Base-by-base conservation (phyloP, 2,329 filamentous ascomycete genomes). In the Capronia americana region DNA sequence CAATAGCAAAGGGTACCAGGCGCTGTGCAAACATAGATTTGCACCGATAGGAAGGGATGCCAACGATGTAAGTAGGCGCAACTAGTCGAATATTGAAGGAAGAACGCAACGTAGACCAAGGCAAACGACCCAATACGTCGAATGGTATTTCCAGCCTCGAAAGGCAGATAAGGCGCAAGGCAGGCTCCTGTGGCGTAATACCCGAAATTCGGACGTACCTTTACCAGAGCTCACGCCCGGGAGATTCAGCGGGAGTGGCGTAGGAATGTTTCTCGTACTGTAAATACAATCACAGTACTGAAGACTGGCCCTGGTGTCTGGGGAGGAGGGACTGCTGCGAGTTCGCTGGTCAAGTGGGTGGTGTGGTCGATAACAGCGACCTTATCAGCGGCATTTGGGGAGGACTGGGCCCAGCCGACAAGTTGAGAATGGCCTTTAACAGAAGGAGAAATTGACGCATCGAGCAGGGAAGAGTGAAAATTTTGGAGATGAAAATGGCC, bases 331-430 rank as follows among this genome's bases (percentile, higher is more conserved):
- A 44, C 38, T 8, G 17, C 14, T 44, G 38, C 17, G 14, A 44
- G 23, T 28, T 28, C 23, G 26, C 20, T 53, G 26, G 17, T 53
- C 28, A 61, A 23, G 58, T 51, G 20, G 58, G 34, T 32, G 46
- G 30, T 41, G 20, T 24, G 53, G 58, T 51, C 46, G 48, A 53
- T 61, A 53, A 61, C 48, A 54, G 20, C 46, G 58, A 53, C 46
- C 58, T 61, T 61, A 61, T 61, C 58, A 41, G 58, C 48, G 50
- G 48, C 58, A 61, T 61, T 38, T 51, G 58, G 32, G 30, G 30
- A 34, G 48, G 32, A 32, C 48, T 48, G 48, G 30, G 23, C 28
- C 12, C 58, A 24, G 48, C 58, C 48, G 58, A 61, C 28, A 38
- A 38, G 46, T 53, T 24, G 48, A 61, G 48, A 30, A 38, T 24